Conservation (phyloP, 202 grass and related monocot genomes). For the Hordeum pubiflorum region DNA sequence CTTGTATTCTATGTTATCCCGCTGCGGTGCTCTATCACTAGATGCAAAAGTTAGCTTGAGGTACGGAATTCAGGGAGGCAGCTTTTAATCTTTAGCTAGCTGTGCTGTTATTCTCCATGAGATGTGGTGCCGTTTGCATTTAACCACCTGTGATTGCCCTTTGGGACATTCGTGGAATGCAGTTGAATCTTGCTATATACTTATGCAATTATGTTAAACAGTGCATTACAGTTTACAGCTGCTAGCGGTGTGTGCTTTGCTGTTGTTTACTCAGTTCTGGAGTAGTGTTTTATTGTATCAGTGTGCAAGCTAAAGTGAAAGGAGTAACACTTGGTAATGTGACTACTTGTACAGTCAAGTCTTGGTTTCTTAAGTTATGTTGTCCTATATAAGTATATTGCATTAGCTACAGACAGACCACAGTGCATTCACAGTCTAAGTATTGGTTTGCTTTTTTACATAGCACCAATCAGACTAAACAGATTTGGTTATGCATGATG, state of each 20-base stretch:
- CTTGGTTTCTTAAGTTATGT: background rate
- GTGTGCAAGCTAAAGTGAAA: background rate
- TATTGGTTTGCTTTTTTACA: background rate
- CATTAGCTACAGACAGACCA: background rate
- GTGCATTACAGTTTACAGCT: background rate
- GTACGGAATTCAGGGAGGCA: too few relatives aligned
- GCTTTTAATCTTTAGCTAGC: too few relatives aligned
- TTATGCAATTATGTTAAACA: background rate
- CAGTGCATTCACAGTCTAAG: background rate
- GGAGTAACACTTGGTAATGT: background rate
- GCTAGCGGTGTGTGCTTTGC: background rate
- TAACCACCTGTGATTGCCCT: constrained; percentile 7
- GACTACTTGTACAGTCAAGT: background rate
- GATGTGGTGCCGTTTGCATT: background rate
- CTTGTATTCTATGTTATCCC: background rate
- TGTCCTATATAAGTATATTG: background rate
- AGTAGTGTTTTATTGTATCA: background rate
- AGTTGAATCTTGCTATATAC: background rate
- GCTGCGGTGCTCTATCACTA: background rate
- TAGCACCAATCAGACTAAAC: background rate
- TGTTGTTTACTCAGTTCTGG: background rate
- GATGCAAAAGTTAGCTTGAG: too few relatives aligned
- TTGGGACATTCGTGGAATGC: background rate
- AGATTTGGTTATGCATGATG: background rate
- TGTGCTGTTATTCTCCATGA: too few relatives aligned